Evolutionary conservation across 2,329 filamentous ascomycete species (phyloP).

Genomic region (Alternaria dauci): DNA sequence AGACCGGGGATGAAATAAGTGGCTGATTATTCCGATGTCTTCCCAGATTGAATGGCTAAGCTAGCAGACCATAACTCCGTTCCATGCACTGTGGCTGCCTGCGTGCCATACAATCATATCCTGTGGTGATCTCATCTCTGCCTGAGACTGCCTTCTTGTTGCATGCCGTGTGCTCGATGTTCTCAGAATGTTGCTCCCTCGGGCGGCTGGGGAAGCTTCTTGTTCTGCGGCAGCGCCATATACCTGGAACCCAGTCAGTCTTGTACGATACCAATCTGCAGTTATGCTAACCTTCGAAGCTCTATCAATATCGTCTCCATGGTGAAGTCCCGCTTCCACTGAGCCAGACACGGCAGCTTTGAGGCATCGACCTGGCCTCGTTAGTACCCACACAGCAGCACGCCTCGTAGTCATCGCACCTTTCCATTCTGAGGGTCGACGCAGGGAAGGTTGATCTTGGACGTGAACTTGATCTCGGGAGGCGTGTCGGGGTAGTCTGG

Average conservation of each 20-base stretch:
- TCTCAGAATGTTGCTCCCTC: slow-evolving; percentile 74
- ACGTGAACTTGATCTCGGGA: slow-evolving; percentile 90
- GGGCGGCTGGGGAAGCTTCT: slow-evolving; percentile 92
- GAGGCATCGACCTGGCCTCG: slow-evolving; percentile 75
- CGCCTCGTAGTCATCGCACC: slow-evolving; percentile 53
- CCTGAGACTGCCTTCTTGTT: not conserved
- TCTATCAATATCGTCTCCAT: slow-evolving; percentile 95
- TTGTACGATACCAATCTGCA: not conserved
- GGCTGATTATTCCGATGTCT: slow-evolving; percentile 22
- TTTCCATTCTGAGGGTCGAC: slow-evolving; percentile 82
- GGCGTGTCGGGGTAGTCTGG: slow-evolving; percentile 87
- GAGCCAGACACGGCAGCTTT: slow-evolving; percentile 82
- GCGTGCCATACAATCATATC: slow-evolving; percentile 13
- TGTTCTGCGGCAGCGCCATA: slow-evolving; percentile 90
- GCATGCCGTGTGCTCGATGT: not conserved
- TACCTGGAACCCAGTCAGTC: slow-evolving; percentile 64
- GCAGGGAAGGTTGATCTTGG: slow-evolving; percentile 94
- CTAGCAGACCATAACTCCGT: slow-evolving; percentile 39
- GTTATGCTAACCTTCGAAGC: slow-evolving; percentile 70
- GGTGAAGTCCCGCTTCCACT: slow-evolving; percentile 92
- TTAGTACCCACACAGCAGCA: slow-evolving; percentile 9
- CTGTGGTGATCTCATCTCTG: not conserved
- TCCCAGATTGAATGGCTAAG: slow-evolving; percentile 18
- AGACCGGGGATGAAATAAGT: not conserved
- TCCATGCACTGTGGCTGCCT: slow-evolving; percentile 37